Percentiles rank a stretch among this genome's conserved stretches.
Conservation (phyloP, 345 rosid genomes). For the Ailanthus altissimus region DNA sequence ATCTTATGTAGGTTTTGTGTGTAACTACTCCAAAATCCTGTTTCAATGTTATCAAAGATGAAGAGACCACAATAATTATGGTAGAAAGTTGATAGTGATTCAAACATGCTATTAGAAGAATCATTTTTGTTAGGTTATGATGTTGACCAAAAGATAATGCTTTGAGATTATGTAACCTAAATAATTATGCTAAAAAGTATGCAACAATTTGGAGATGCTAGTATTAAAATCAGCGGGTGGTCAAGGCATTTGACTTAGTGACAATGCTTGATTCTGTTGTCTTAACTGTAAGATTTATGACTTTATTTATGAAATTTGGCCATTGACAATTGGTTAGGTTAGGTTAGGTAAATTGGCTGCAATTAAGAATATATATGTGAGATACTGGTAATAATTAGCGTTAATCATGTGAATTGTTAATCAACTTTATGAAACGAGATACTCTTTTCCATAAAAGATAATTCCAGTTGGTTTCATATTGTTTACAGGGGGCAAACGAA, state of each 20-base stretch:
- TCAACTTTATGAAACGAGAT: neutral
- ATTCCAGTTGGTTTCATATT: too few species aligned
- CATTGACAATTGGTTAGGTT: neutral
- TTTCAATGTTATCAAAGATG: too few species aligned
- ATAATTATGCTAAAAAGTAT: neutral
- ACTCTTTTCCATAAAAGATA: neutral
- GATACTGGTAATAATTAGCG: neutral
- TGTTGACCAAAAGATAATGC: neutral
- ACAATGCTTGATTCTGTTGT: neutral
- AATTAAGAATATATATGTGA: neutral
- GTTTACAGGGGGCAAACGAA: too few species aligned
- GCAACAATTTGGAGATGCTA: too few species aligned
- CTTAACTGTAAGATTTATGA: too few species aligned
- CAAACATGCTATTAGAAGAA: neutral
- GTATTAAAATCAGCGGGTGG: neutral
- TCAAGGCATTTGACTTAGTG: neutral
- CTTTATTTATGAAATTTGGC: too few species aligned
- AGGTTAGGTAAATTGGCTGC: neutral
- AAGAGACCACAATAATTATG: neutral
- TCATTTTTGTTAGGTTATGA: neutral
- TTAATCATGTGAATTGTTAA: neutral
- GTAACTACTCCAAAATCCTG: too few species aligned
- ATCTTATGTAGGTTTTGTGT: neutral
- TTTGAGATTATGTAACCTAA: neutral
- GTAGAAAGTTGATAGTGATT: conserved; percentile 4